These are phyloP conservation scores for Colletotrichum truncatum DNA, from an alignment of 2,329 filamentous ascomycete species.

Conservation along the genomic window DNA sequence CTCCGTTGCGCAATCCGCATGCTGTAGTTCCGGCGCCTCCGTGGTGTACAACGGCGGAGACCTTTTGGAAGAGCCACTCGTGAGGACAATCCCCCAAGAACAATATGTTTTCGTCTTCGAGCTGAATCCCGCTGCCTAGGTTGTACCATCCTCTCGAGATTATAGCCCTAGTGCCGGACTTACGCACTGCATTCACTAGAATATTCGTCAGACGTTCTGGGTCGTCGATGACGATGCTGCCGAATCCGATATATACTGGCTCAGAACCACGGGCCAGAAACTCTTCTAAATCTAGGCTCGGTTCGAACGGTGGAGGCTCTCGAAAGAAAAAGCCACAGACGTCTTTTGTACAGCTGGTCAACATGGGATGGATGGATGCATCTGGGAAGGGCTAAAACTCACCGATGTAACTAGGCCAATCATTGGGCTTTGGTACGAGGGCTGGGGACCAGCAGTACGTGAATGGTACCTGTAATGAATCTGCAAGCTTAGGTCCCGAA, in stretches of 20 bases:
- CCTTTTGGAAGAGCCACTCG: slow-evolving; percentile 64
- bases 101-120: slow-evolving; percentile 43
- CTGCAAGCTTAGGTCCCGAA: slow-evolving; percentile 77
- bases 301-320: slow-evolving; percentile 44
- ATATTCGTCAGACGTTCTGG: slow-evolving; percentile 24
- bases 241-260: slow-evolving; percentile 31
- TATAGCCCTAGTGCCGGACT: slow-evolving; percentile 23
- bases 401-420: slow-evolving; percentile 71
- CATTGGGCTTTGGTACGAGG: slow-evolving; percentile 71
- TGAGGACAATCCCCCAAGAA: slow-evolving; percentile 64
- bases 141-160: slow-evolving; percentile 30
- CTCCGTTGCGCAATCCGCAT: slow-evolving; percentile 57
- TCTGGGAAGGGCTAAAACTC: slow-evolving; percentile 30
- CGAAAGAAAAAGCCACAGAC: slow-evolving; percentile 36
- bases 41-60: slow-evolving; percentile 64
- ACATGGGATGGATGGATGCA: too few species aligned
- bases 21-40: slow-evolving; percentile 68
- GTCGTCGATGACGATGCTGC: slow-evolving; percentile 31
- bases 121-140: slow-evolving; percentile 17
- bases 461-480: slow-evolving; percentile 73
- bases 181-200: slow-evolving; percentile 13
- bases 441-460: slow-evolving; percentile 83
- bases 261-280: slow-evolving; percentile 65
- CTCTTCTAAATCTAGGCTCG: slow-evolving; percentile 59
- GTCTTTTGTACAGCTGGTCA: slow-evolving; percentile 13